Evolutionary conservation across 805 yeast species (phyloP).

Genomic region (Sugiyamaella mastotermitis): DNA sequence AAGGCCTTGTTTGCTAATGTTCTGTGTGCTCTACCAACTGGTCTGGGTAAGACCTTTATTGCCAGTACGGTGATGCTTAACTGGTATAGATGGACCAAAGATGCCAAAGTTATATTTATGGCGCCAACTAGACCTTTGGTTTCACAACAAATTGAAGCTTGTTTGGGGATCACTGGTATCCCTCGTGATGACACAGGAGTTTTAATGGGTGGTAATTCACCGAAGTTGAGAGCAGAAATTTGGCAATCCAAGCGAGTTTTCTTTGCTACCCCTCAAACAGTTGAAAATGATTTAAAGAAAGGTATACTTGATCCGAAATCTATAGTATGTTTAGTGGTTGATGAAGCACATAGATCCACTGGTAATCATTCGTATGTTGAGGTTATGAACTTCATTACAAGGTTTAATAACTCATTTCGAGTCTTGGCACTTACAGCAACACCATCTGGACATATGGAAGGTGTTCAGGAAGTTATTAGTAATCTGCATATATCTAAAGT

Average conservation of each 20-base stretch:
- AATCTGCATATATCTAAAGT: slow-evolving; percentile 68
- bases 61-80: slow-evolving; percentile 93
- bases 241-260: slow-evolving; percentile 77
- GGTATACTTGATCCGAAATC: slow-evolving; percentile 74
- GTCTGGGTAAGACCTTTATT: slow-evolving; percentile 93
- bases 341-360: slow-evolving; percentile 92
- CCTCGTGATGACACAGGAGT: slow-evolving; percentile 74
- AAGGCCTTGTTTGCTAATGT: slow-evolving; percentile 67
- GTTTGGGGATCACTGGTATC: slow-evolving; percentile 80
- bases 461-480: slow-evolving; percentile 78
- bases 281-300: slow-evolving; percentile 76
- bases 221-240: slow-evolving; percentile 55
- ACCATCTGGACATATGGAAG: slow-evolving; percentile 82
- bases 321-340: slow-evolving; percentile 73
- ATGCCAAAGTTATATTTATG: slow-evolving; percentile 79
- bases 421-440: slow-evolving; percentile 91
- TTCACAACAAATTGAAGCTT: slow-evolving; percentile 93
- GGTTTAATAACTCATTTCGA: slow-evolving; percentile 63
- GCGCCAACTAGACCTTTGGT: slow-evolving; percentile 97
- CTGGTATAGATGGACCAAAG: slow-evolving; percentile 76
- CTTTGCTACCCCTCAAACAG: slow-evolving; percentile 94
- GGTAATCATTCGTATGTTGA: slow-evolving; percentile 87
- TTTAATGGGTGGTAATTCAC: slow-evolving; percentile 36
- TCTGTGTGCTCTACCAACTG: slow-evolving; percentile 92
- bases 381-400: slow-evolving; percentile 60